These are phyloP conservation scores for Butyriboletus loyo DNA, from an alignment of 768 basidiomycete species.

Conservation along the genomic window DNA sequence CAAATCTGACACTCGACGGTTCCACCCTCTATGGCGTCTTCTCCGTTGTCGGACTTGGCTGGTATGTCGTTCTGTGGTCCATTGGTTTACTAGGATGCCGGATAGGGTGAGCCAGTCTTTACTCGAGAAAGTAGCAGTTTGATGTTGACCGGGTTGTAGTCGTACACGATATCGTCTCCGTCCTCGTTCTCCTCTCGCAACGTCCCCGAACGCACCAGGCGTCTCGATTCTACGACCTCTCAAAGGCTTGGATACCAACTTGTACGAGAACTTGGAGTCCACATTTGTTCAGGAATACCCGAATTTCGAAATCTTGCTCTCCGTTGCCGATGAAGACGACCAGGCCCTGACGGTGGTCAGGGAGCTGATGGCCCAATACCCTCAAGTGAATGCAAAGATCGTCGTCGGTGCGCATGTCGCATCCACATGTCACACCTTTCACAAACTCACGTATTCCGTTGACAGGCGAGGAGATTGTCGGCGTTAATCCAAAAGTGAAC, in stretches of 20 bases:
- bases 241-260: constrained; percentile 91
- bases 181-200: constrained; percentile 57
- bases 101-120: constrained; percentile 56
- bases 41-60: constrained; percentile 47
- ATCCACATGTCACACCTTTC: not conserved
- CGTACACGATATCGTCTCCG: constrained; percentile 71
- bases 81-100: constrained; percentile 65
- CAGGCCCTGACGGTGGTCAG: constrained; percentile 83
- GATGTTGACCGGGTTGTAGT: constrained; percentile 39
- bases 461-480: constrained; percentile 77
- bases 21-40: constrained; percentile 10
- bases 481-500: constrained; percentile 97
- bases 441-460: not conserved
- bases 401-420: constrained; percentile 60
- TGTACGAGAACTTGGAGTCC: constrained; percentile 94
- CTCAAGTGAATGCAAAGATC: constrained; percentile 65
- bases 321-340: constrained; percentile 85
- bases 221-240: constrained; percentile 94
- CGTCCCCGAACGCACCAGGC: constrained; percentile 64
- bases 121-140: not conserved
- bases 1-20: constrained; percentile 3
- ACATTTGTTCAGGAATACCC: constrained; percentile 91
- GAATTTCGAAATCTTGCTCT: constrained; percentile 87
- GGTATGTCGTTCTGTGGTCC: constrained; percentile 63
- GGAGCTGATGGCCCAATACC: constrained; percentile 76